Conservation (phyloP, 176 grass and related monocot genomes). For the Eleusine indica region DNA sequence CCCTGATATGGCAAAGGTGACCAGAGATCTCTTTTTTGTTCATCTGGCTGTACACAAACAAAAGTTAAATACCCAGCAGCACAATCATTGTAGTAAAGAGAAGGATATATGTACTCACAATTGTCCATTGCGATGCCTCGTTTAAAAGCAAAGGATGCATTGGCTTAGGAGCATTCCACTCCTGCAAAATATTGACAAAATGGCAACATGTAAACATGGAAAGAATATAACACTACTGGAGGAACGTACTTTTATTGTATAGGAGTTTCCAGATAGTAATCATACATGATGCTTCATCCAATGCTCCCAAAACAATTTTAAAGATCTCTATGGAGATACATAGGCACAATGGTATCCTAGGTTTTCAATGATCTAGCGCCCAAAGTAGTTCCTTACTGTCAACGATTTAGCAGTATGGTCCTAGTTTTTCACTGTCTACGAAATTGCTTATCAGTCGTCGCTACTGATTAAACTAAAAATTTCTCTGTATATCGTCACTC, state of each 20-base stretch:
- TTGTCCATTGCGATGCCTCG: conserved; percentile 48
- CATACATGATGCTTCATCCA: not conserved
- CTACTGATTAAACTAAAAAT: not conserved
- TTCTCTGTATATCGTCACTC: not conserved
- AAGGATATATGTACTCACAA: conserved; percentile 51
- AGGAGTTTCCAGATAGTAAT: not conserved
- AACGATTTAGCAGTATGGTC: not conserved
- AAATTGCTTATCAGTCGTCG: not conserved
- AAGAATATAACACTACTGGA: not conserved
- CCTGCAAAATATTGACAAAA: conserved; percentile 46
- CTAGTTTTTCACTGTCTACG: not conserved
- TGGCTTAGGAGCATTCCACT: conserved; percentile 91
- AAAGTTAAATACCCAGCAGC: conserved; percentile 7
- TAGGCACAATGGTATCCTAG: not conserved
- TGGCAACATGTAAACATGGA: not conserved
- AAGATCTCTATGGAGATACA: not conserved
- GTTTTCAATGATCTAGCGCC: not conserved
- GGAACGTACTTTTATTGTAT: conserved; percentile 12
- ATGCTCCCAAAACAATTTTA: not conserved
- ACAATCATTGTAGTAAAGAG: conserved; percentile 11
- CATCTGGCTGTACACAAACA: conserved; percentile 49
- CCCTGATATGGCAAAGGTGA: conserved; percentile 68
- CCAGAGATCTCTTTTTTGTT: conserved; percentile 76
- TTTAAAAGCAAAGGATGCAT: conserved; percentile 75
- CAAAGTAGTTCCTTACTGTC: not conserved